phyloP scores from a whole-genome alignment of 2,329 filamentous ascomycete genomes.

The Fusarium sp. region DNA sequence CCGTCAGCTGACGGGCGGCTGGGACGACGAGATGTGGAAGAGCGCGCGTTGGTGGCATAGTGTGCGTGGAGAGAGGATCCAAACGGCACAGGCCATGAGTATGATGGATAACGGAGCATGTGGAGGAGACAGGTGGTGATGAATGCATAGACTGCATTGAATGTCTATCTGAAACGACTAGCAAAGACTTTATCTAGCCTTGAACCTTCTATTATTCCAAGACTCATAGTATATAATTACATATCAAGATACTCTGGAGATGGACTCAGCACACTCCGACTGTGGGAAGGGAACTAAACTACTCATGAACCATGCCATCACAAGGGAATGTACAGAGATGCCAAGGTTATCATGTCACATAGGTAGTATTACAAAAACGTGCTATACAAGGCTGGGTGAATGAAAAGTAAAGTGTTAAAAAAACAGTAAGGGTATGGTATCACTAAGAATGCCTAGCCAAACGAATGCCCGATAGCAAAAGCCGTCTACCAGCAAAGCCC shows the following conservation, averaged over 20 bases:
- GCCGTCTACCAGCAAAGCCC: slow-evolving; percentile 28
- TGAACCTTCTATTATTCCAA: neutral
- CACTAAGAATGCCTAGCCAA: slow-evolving; percentile 49
- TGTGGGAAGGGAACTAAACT: neutral
- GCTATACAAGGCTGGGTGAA: slow-evolving; percentile 26
- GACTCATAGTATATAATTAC: neutral
- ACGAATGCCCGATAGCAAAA: slow-evolving; percentile 40
- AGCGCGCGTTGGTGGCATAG: slow-evolving; percentile 47
- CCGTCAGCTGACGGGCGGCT: slow-evolving; percentile 49
- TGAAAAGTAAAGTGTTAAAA: slow-evolving; percentile 22
- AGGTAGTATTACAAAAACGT: slow-evolving; percentile 37
- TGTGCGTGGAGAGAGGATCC: slow-evolving; percentile 42
- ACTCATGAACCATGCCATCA: neutral
- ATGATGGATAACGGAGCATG: neutral
- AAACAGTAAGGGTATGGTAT: slow-evolving; percentile 50
- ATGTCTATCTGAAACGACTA: neutral
- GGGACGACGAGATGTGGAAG: slow-evolving; percentile 53
- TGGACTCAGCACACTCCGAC: neutral
- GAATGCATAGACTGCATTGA: neutral
- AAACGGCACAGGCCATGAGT: slow-evolving; percentile 8
- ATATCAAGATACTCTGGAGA: neutral
- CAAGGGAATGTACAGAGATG: neutral
- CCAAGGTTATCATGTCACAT: slow-evolving; percentile 29
- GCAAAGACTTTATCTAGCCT: neutral
- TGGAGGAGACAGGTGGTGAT: slow-evolving; percentile 4